Base-by-base conservation (phyloP, 116 monocot genomes). In the Trichopus zeylanicus region DNA sequence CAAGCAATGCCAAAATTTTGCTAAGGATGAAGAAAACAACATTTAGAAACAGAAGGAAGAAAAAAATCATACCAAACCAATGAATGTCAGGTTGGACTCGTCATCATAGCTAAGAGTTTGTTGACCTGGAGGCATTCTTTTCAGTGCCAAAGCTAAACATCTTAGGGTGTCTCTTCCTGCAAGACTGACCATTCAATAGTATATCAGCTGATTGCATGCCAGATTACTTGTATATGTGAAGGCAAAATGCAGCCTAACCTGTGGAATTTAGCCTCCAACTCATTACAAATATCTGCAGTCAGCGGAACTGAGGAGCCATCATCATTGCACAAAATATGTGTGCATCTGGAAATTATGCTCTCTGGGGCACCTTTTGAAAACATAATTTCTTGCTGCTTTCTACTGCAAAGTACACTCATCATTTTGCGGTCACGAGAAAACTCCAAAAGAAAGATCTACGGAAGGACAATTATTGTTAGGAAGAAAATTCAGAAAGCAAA, bases 331-430 rank as follows among this genome's bases (percentile, higher is more conserved):
- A 98, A 71, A 62, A 98, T 91, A 80, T 91, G 87, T n/a, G 98
- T 77, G 70, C 98, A 98, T 60, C 98, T 87, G 26, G 80, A 73
- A 63, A 98, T 74, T 62, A 98, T 82, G 69, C 85, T 87, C 66
- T 98, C 98, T 18, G 98, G 98, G 11, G 98, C 91, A 75, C 98
- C 98, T 79, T 98, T 98, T 22, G 91, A 91, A 57, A 98, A 98
- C 91, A 98, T 98, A 53, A 98, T 85, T 56, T 82, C 98, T 53
- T 98, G 98, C 31, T 91, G 84, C 69, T 98, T 98, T 55, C 88
- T 69, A 58, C 82, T 84, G 76, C 91, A 98, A 55, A 98, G 87
- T 29, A 98, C 88, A 30, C 98, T 98, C 98, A 98, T 98, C 91
- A 98, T 91, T 74, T 98, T 98, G 51, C 98, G 91, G 48, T 98